These are phyloP conservation scores for Dictyostelium firmibasis DNA, from an alignment of 78 protist genomes.

Conservation along the genomic window DNA sequence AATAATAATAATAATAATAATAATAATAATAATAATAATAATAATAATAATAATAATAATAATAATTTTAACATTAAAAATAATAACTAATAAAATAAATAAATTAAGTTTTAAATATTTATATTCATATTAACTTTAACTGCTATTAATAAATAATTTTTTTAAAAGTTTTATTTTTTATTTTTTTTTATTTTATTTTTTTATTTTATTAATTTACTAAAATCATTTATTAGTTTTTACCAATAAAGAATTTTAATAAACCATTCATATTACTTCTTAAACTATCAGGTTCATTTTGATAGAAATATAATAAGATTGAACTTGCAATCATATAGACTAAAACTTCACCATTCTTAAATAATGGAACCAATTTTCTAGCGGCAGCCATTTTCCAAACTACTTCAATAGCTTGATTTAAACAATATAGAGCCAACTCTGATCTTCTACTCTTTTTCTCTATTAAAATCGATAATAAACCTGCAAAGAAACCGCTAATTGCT, in stretches of 20 bases:
- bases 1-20: no score
- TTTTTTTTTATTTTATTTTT: neutral
- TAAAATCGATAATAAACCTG: slow-evolving; percentile 72
- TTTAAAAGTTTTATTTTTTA: neutral
- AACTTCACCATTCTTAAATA: slow-evolving; percentile 65
- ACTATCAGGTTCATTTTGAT: slow-evolving; percentile 73
- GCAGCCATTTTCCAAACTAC: slow-evolving; percentile 76
- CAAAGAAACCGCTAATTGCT: slow-evolving; percentile 63
- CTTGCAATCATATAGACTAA: slow-evolving; percentile 70
- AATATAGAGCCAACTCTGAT: slow-evolving; percentile 73
- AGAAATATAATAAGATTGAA: slow-evolving; percentile 55
- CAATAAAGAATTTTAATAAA: slow-evolving; percentile 68
- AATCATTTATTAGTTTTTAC: slow-evolving; percentile 6
- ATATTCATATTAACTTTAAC: no score
- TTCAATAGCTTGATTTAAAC: slow-evolving; percentile 65
- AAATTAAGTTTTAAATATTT: neutral
- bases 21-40: no score
- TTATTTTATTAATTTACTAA: no score
- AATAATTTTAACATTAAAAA: neutral
- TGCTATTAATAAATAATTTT: no score
- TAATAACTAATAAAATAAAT: neutral
- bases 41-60: no score
- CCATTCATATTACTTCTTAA: slow-evolving; percentile 75
- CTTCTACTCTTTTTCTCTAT: slow-evolving; percentile 76
- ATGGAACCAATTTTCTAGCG: slow-evolving; percentile 19